Conservation (phyloP, 345 rosid genomes). For the Trapa bicornis region DNA sequence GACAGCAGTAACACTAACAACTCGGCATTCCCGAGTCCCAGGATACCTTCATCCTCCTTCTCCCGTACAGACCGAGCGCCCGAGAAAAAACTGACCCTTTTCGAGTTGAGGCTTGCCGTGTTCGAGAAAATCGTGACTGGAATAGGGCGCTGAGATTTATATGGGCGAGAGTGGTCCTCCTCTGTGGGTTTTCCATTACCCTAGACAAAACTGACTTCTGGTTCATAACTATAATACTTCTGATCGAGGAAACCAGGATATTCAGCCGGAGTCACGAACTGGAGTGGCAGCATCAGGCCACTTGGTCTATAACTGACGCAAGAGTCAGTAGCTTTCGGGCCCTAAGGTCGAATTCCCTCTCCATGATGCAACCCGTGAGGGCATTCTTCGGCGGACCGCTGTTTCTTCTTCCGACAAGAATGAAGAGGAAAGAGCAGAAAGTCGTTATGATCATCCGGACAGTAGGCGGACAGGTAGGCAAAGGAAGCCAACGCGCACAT, state of each 20-base stretch:
- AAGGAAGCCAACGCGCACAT: slow-evolving; percentile 27
- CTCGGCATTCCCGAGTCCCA: slow-evolving; percentile 15
- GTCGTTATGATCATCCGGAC: not conserved
- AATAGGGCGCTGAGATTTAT: slow-evolving; percentile 72
- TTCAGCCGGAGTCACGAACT: slow-evolving; percentile 90
- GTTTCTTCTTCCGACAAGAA: not conserved
- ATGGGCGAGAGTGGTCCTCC: slow-evolving; percentile 93
- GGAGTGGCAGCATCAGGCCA: slow-evolving; percentile 90
- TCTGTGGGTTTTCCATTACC: slow-evolving; percentile 81
- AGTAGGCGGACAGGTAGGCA: not conserved
- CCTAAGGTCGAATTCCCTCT: slow-evolving; percentile 34
- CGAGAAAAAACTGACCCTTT: slow-evolving; percentile 73
- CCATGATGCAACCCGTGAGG: slow-evolving; percentile 19
- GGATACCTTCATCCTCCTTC: slow-evolving; percentile 3
- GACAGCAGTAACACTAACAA: slow-evolving; percentile 34
- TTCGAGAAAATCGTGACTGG: slow-evolving; percentile 77
- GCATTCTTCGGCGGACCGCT: slow-evolving; percentile 8
- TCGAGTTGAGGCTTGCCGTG: slow-evolving; percentile 68
- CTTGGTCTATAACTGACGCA: slow-evolving; percentile 60
- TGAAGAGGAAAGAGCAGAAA: slow-evolving; percentile 6
- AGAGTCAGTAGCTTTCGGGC: slow-evolving; percentile 66
- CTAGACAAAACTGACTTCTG: slow-evolving; percentile 72
- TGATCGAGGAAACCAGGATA: slow-evolving; percentile 74
- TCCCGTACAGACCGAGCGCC: slow-evolving; percentile 28
- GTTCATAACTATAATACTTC: slow-evolving; percentile 62